Conservation (phyloP, 1,284 basidiomycete species). For the Mycosarcoma maydis region DNA sequence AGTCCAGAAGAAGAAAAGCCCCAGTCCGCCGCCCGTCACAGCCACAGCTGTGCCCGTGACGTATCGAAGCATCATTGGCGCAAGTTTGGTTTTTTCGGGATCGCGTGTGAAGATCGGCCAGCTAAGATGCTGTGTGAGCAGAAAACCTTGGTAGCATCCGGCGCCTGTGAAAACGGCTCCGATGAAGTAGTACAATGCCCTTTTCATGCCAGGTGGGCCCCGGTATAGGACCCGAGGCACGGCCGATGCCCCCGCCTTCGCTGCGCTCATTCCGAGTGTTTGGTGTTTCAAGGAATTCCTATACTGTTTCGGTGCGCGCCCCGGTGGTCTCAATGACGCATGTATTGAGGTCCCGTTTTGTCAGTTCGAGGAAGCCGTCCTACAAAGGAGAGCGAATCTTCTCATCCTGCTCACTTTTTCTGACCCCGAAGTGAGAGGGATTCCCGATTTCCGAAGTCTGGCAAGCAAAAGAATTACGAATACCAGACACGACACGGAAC, state of each 20-base stretch:
- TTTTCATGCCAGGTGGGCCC: slow-evolving; percentile 48
- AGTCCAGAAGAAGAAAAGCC: slow-evolving; percentile 47
- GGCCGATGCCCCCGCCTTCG: neutral
- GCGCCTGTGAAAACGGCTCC: slow-evolving; percentile 44
- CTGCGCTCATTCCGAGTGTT: slow-evolving; percentile 14
- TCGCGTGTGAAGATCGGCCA: slow-evolving; percentile 45
- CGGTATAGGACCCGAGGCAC: slow-evolving; percentile 39
- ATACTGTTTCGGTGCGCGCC: too few species aligned
- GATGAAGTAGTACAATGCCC: slow-evolving; percentile 41
- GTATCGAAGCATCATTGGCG: slow-evolving; percentile 34
- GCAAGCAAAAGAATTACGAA: too few species aligned
- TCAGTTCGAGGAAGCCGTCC: too few species aligned
- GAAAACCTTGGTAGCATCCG: slow-evolving; percentile 41
- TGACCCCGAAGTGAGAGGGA: too few species aligned
- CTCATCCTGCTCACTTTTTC: too few species aligned
- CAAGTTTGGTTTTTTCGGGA: slow-evolving; percentile 38
- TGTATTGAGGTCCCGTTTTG: too few species aligned
- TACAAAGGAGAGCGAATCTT: too few species aligned
- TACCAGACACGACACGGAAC: too few species aligned
- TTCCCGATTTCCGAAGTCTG: too few species aligned
- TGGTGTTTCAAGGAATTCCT: too few species aligned
- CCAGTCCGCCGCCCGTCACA: slow-evolving; percentile 21
- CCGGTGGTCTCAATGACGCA: too few species aligned
- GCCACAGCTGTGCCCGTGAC: slow-evolving; percentile 19
- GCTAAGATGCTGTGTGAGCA: slow-evolving; percentile 46